Conservation (phyloP, 495 filamentous ascomycete species). For the Tetracladium marchalianum region DNA sequence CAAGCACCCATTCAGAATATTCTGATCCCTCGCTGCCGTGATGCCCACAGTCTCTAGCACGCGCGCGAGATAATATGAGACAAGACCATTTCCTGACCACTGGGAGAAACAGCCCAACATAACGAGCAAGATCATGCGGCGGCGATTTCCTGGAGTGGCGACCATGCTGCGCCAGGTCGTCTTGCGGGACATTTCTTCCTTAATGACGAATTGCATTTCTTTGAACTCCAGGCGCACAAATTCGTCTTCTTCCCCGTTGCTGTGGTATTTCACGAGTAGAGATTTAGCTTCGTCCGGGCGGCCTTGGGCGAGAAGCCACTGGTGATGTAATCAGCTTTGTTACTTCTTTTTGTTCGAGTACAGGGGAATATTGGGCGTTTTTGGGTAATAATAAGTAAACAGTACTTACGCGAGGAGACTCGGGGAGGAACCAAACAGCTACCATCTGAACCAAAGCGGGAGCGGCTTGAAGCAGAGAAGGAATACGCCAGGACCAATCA, state of each 20-base stretch:
- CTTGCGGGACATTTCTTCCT: slow-evolving; percentile 16
- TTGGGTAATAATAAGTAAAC: too few relatives aligned
- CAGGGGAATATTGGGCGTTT: too few relatives aligned
- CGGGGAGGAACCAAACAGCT: slow-evolving; percentile 1
- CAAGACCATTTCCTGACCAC: slow-evolving; percentile 41
- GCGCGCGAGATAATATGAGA: slow-evolving; percentile 31
- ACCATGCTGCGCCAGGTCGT: not conserved
- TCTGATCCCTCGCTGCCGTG: slow-evolving; percentile 20
- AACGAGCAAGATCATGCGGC: slow-evolving; percentile 36
- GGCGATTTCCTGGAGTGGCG: slow-evolving; percentile 27
- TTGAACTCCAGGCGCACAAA: slow-evolving; percentile 26
- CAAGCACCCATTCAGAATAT: slow-evolving; percentile 23
- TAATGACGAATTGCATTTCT: slow-evolving; percentile 18
- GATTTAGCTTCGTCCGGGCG: slow-evolving; percentile 31
- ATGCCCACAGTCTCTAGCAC: slow-evolving; percentile 33
- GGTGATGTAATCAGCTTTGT: slow-evolving; percentile 11
- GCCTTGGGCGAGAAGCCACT: slow-evolving; percentile 37
- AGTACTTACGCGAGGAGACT: slow-evolving; percentile 1
- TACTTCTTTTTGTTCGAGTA: not conserved
- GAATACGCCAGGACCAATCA: slow-evolving; percentile 10
- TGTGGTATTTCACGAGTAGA: slow-evolving; percentile 26
- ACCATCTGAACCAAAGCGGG: slow-evolving; percentile 1
- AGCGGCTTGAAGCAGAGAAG: slow-evolving; percentile 12
- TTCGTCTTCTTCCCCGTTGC: slow-evolving; percentile 21
- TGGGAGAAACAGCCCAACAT: slow-evolving; percentile 40